Conservation (phyloP, 1,284 basidiomycete genomes). For the Puccinia horiana region DNA sequence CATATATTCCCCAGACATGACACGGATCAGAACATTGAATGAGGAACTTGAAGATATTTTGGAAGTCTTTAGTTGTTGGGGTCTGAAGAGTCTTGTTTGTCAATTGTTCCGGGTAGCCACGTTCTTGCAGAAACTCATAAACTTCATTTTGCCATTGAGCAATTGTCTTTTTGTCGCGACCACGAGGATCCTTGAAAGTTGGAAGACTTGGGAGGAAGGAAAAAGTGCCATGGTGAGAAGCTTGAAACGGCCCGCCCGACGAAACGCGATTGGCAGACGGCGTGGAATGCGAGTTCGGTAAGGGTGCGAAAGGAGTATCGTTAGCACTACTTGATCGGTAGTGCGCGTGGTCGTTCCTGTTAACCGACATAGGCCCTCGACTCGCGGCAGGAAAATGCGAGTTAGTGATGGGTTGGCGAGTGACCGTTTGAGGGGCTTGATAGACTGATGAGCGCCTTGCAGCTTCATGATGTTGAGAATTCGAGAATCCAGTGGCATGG, state of each 20-base stretch:
- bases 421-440: conserved; percentile 22
- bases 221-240: not conserved
- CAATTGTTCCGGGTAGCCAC: conserved; percentile 66
- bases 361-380: conserved; percentile 21
- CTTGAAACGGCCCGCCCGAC: not conserved
- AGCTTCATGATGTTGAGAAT: conserved; percentile 22
- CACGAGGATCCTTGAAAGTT: conserved; percentile 32
- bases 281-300: conserved; percentile 27
- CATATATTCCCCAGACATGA: conserved; percentile 47
- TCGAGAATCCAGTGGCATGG: not conserved
- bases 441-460: conserved; percentile 20
- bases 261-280: conserved; percentile 8
- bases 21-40: conserved; percentile 52
- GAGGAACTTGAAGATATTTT: conserved; percentile 74
- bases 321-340: conserved; percentile 30
- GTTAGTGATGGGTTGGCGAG: conserved; percentile 7
- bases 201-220: conserved; percentile 9
- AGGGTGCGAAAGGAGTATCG: not conserved
- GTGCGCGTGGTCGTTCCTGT: conserved; percentile 21
- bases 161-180: conserved; percentile 32
- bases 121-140: conserved; percentile 67
- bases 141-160: conserved; percentile 70
- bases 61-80: conserved; percentile 78
- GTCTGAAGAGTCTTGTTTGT: conserved; percentile 68
- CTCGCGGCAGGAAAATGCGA: not conserved